Conservation (phyloP, 768 basidiomycete species). For the Suillus sp. region DNA sequence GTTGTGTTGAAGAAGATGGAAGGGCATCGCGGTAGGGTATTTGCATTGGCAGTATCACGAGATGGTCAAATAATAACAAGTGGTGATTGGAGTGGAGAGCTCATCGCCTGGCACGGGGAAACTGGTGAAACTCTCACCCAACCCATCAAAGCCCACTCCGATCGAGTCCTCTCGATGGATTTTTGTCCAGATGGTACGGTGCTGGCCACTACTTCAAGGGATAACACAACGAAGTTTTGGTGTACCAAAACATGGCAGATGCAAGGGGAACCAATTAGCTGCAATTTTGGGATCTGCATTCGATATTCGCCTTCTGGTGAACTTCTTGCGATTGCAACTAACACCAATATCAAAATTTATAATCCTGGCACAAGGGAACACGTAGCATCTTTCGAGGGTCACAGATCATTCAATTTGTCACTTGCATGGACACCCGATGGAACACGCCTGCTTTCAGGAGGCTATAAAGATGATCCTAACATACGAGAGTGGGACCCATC, state of each 20-base stretch:
- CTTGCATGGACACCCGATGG: background rate
- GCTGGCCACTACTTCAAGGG: no score
- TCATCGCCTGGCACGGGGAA: no score
- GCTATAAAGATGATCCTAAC: rapidly evolving
- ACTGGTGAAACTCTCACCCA: no score
- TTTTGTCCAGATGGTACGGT: no score
- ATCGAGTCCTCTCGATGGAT: rapidly evolving
- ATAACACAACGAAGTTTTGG: no score
- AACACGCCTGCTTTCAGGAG: background rate
- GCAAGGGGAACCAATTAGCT: no score
- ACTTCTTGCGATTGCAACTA: no score
- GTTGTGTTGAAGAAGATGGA: background rate
- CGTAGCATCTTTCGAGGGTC: background rate
- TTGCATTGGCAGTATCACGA: background rate
- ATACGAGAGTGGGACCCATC: background rate
- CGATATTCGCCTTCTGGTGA: no score
- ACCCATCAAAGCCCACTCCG: no score
- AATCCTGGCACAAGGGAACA: background rate
- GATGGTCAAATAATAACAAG: background rate
- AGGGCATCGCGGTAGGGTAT: background rate
- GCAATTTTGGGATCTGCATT: no score
- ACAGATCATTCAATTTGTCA: background rate
- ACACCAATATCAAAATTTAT: background rate
- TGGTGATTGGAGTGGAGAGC: background rate
- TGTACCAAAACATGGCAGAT: no score